Evolutionary conservation across 1,284 basidiomycete genomes (phyloP), one percentile per base, ranked within the genome.

Genomic region (Irpex sp.): DNA sequence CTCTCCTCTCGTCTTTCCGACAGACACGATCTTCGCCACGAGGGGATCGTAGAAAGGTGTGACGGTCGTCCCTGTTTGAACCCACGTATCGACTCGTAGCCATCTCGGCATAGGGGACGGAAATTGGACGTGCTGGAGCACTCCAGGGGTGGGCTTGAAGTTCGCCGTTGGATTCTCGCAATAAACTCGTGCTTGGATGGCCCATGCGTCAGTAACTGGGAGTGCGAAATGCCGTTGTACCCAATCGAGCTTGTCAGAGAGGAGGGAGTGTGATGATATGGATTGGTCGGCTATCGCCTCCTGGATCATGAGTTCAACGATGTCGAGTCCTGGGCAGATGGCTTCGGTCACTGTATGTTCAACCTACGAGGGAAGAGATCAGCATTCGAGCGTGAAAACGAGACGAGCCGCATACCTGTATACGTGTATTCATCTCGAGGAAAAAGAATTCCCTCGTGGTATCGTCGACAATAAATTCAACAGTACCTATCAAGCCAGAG

Each of bases 361-460:
- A 16, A 90, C 88, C 79, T 85, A 58, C 4, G 7, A 16, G 23
- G 18, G 10, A 8, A 48, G 19, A 3, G 28, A 1, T 35, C 5
- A 33, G 9, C 35, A 54, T 10, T 16, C 6, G 18, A 35, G 12
- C 12, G 42, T 0, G 28, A 23, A 28, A 37, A 28, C 58, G 21
- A 16, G 10, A 33, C 14, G 45, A 21, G 58, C n/a, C 5, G 39
- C 72, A 58, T 64, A 80, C 82, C 73, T 88, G 87, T 59, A 90
- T 80, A 5, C 87, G 79, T 0, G 87, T 85, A 64, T 91, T 91
- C 82, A 90, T 85, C 70, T 91, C 89, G 18, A 91, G 77, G 67
- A 91, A 91, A 75, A 81, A 90, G 72, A 87, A 90, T 7, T 77
- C 69, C 0, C 77, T 78, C 0, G 78, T 80, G 0, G 73, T 61